Conservation (phyloP, 75 land plant species). For the Gnetum montanum region DNA sequence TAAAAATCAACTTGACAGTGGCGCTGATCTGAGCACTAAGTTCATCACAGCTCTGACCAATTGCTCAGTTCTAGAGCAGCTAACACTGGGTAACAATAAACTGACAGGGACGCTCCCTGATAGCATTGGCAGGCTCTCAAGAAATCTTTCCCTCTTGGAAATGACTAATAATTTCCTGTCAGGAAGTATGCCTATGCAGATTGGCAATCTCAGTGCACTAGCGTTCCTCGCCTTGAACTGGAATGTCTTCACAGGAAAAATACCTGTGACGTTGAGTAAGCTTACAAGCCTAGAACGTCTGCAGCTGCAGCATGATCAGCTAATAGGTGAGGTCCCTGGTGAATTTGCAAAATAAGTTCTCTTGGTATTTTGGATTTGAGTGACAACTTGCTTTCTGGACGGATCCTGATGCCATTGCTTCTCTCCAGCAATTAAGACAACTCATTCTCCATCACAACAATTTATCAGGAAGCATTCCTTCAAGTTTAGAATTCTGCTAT, state of each 20-base stretch:
- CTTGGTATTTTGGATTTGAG: conserved; percentile 10
- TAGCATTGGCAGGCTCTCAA: background rate
- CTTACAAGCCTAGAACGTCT: conserved; percentile 10
- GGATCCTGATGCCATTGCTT: conserved; percentile 17
- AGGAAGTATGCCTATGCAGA: conserved; percentile 21
- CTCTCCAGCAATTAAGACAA: conserved; percentile 4
- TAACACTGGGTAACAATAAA: conserved; percentile 9
- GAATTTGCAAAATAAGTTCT: conserved; percentile 28
- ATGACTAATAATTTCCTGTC: conserved; percentile 7
- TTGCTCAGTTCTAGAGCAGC: conserved; percentile 1
- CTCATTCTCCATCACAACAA: conserved; percentile 21
- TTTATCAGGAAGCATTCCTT: conserved; percentile 17
- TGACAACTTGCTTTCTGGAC: conserved; percentile 17
- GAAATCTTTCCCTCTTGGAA: conserved; percentile 1
- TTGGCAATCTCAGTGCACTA: conserved; percentile 19
- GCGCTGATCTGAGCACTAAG: conserved; percentile 2
- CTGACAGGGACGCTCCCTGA: conserved; percentile 11
- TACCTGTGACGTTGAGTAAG: conserved; percentile 25
- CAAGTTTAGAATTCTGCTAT: conserved; percentile 5
- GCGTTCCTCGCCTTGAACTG: conserved; percentile 6
- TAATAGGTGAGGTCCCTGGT: conserved; percentile 43
- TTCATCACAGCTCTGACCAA: conserved; percentile 13
- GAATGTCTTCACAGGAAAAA: conserved; percentile 24
- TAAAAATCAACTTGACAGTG: conserved; percentile 9
- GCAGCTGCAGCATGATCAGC: conserved; percentile 17